These are phyloP conservation scores for Epichloe sylvatica DNA, from an alignment of 2,329 filamentous ascomycete species.

Conservation along the genomic window DNA sequence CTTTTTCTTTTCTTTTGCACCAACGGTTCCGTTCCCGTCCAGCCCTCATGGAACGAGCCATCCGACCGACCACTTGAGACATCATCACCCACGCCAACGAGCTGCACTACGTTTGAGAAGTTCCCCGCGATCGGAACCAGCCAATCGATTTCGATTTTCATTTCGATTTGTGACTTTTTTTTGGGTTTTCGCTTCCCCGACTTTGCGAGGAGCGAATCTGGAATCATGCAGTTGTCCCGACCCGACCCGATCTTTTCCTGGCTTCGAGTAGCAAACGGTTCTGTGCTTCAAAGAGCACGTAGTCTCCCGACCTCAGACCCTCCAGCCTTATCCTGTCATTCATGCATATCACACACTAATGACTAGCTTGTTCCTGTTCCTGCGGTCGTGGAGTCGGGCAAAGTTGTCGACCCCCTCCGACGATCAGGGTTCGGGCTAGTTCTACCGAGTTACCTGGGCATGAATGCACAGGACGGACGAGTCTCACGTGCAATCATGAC, in stretches of 20 bases:
- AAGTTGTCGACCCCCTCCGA: not conserved
- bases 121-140: not conserved
- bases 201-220: not conserved
- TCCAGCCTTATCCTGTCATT: not conserved
- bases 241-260: not conserved
- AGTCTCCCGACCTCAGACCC: too few relatives aligned
- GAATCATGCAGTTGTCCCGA: not conserved
- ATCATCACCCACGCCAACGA: not conserved
- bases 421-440: not conserved
- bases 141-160: not conserved
- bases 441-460: not conserved
- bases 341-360: not conserved
- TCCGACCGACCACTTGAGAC: not conserved
- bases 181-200: not conserved
- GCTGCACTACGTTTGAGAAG: not conserved
- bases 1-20: too few relatives aligned
- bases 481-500: not conserved
- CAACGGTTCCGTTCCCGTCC: not conserved
- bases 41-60: too few relatives aligned
- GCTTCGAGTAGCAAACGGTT: not conserved
- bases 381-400: not conserved
- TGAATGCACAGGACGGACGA: not conserved
- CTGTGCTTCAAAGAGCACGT: not conserved
- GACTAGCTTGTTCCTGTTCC: not conserved
- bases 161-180: too few relatives aligned